Conservation (phyloP, 495 filamentous ascomycete genomes). For the Penicillium diatomitis region DNA sequence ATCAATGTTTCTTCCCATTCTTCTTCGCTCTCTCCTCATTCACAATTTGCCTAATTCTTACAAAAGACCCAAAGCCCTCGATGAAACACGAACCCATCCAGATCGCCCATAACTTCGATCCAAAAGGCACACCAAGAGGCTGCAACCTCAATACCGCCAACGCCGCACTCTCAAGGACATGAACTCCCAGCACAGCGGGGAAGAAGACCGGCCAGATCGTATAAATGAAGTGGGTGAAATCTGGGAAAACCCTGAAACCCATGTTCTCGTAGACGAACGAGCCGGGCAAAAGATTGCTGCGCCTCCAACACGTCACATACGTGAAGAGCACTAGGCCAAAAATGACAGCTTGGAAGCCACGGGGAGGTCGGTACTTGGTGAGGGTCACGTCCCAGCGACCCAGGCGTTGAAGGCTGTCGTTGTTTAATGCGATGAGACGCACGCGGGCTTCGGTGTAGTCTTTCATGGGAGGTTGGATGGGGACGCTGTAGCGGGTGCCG, state of each 20-base stretch:
- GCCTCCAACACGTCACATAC: constrained; percentile 35
- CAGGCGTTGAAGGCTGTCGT: constrained; percentile 44
- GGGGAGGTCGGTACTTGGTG: constrained; percentile 44
- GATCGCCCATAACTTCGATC: constrained; percentile 47
- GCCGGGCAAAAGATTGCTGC: constrained; percentile 47
- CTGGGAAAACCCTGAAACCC: constrained; percentile 33
- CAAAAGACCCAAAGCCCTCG: constrained; percentile 48
- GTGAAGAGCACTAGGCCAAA: constrained; percentile 38
- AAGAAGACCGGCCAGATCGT: constrained; percentile 39
- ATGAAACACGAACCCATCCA: constrained; percentile 51
- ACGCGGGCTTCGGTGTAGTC: constrained; percentile 51
- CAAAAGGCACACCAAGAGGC: constrained; percentile 46
- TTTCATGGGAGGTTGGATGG: constrained; percentile 54
- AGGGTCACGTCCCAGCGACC: constrained; percentile 47
- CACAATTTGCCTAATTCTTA: constrained; percentile 48
- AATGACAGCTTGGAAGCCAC: constrained; percentile 24
- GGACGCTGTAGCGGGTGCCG: constrained; percentile 44
- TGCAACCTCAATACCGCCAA: constrained; percentile 42
- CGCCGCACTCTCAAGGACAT: constrained; percentile 42
- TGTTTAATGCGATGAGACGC: constrained; percentile 60
- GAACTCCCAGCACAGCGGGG: constrained; percentile 38
- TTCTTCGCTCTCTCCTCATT: constrained; percentile 41
- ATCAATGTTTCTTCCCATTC: constrained; percentile 19
- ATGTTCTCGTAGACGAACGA: constrained; percentile 41
- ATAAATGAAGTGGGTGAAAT: constrained; percentile 43